phyloP scores from a whole-genome alignment of 257 asterid species.

The Gardenia jasminoides region DNA sequence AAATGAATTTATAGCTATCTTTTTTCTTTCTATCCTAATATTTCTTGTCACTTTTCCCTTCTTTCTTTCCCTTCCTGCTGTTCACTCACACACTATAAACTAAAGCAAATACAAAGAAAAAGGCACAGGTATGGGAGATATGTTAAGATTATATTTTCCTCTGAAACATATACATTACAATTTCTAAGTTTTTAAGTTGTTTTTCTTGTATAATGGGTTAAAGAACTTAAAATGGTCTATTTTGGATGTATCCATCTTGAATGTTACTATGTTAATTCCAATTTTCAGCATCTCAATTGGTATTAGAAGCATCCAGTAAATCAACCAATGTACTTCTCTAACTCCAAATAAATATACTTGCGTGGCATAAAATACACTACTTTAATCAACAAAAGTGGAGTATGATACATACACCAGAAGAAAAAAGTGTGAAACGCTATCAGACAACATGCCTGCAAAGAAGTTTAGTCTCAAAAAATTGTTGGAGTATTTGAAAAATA shows the following conservation, averaged over 20 bases:
- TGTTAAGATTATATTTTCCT: neutral
- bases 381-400: neutral
- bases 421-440: neutral
- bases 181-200: neutral
- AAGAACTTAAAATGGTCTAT: neutral
- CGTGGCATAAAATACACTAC: neutral
- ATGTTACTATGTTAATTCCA: neutral
- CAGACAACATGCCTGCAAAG: neutral
- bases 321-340: neutral
- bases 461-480: neutral
- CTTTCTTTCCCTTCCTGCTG: neutral
- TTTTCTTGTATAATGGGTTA: neutral
- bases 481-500: neutral
- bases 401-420: neutral
- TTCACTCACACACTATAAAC: too few species aligned
- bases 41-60: too few species aligned
- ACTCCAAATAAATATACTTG: neutral
- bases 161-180: neutral
- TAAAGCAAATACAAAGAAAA: neutral
- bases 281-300: neutral
- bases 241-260: neutral
- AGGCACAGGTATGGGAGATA: neutral
- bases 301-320: neutral
- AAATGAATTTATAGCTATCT: neutral
- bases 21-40: neutral